Base-by-base conservation (phyloP, 2,329 filamentous ascomycete genomes). In the Cladosporium cucumerinum region DNA sequence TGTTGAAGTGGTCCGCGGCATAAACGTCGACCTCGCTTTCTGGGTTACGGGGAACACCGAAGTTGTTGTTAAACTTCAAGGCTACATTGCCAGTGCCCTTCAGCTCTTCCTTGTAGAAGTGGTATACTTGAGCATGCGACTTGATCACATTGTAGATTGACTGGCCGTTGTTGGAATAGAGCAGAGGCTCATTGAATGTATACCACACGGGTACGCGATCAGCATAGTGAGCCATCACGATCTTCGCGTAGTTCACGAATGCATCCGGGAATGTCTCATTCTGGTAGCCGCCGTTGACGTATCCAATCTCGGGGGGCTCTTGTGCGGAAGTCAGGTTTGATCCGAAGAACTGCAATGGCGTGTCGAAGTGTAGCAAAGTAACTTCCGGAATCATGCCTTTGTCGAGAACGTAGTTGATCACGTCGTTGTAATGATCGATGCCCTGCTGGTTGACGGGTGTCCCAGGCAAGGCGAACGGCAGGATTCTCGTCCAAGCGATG, bases 101-200 rank as follows among this genome's bases (percentile, higher is more conserved):
- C 34, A 87, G 76, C 25, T 83, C 81, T 8, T 85, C 81, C 54
- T 82, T 80, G 72, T 87, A 86, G 73, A 82, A 86, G 70, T 72
- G 70, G 46, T 65, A 69, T 12, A 72, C 68, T 23, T 63, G 65
- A 7, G 72, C 69, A 26, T 72, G 69, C 1, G 66, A 65, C 16
- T 64, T 66, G 30, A 73, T 39, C 11, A 72, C 67, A 18, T 66
- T 68, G 48, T 57, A 63, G 30, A 66, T 58, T 23, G 54, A 64
- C 10, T 51, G 28, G 11, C 62, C 62, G 30, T 64, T 64, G 23
- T 59, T 18, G 23, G 54, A 64, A 12, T 59, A 58, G 6, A 67
- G 61, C 23, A 65, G 46, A 18, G 76, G 77, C 63, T 78, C 78
- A 62, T 79, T 80, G 49, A 78, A 67, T 0, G 78, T 79, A 65